These are phyloP conservation scores for Torulaspora quercuum DNA, from an alignment of 805 yeast species.

Conservation along the genomic window DNA sequence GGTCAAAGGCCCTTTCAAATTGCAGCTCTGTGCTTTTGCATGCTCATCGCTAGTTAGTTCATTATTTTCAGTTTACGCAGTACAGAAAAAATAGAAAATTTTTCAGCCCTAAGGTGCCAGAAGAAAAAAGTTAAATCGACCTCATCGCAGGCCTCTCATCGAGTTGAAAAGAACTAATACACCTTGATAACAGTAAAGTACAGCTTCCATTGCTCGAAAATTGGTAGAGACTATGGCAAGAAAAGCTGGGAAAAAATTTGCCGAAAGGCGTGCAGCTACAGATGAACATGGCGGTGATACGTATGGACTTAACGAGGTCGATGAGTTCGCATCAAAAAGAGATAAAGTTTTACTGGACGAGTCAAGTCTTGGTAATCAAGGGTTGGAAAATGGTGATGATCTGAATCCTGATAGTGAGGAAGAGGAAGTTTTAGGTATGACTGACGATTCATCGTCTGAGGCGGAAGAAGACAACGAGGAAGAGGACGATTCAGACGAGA, in stretches of 20 bases:
- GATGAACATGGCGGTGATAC: conserved; percentile 30
- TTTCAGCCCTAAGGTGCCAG: conserved; percentile 10
- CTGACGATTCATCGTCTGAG: conserved; percentile 40
- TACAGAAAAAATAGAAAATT: conserved; percentile 9
- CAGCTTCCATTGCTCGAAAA: too few species aligned
- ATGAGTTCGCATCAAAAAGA: conserved; percentile 57
- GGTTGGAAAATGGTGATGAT: conserved; percentile 38
- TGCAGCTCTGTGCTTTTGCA: conserved; percentile 1
- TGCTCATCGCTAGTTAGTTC: conserved; percentile 13
- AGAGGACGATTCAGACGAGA: conserved; percentile 35
- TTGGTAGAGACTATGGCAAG: conserved; percentile 9
- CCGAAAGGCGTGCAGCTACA: conserved; percentile 19
- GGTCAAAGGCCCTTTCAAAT: too few species aligned
- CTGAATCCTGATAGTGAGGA: conserved; percentile 51
- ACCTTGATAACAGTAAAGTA: too few species aligned
- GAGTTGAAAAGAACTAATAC: background rate
- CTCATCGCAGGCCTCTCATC: conserved; percentile 29
- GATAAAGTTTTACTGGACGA: conserved; percentile 55
- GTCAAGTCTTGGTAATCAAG: conserved; percentile 46
- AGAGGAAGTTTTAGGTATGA: conserved; percentile 50
- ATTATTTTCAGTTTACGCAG: conserved; percentile 4
- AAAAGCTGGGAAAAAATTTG: conserved; percentile 24
- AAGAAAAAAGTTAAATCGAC: conserved; percentile 11
- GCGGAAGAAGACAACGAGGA: conserved; percentile 33
- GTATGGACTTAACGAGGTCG: conserved; percentile 62